A percentile compares a stretch with the other conserved stretches of the same genome.
phyloP scores from a whole-genome alignment of 306 rosid species.

The Myrica gale region DNA sequence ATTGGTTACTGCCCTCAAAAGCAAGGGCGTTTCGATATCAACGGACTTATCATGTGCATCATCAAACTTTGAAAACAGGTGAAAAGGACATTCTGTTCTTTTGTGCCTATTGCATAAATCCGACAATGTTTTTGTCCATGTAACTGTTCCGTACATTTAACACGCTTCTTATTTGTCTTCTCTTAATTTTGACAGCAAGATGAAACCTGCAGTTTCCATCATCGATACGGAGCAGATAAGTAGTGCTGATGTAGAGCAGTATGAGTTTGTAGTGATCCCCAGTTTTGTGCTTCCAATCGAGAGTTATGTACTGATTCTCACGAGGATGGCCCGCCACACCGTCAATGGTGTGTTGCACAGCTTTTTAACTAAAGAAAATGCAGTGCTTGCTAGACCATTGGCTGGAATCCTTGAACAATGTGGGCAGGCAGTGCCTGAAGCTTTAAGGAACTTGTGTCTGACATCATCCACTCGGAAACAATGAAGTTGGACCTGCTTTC shows the following conservation, averaged over 20 bases:
- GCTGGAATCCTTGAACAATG: conserved; percentile 54
- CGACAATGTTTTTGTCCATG: neutral
- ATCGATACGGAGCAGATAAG: conserved; percentile 39
- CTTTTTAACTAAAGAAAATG: conserved; percentile 47
- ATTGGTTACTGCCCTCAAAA: conserved; percentile 43
- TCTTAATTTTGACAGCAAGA: conserved; percentile 30
- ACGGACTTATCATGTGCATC: conserved; percentile 25
- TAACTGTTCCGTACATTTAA: neutral
- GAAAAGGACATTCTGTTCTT: conserved; percentile 12
- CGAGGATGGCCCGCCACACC: conserved; percentile 59
- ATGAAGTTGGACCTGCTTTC: conserved; percentile 28
- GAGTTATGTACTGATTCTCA: conserved; percentile 43
- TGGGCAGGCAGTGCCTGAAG: conserved; percentile 57
- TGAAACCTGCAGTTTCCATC: conserved; percentile 33
- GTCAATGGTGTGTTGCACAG: conserved; percentile 53
- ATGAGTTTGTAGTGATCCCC: conserved; percentile 49
- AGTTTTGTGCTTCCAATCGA: conserved; percentile 43
- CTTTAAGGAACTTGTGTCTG: conserved; percentile 44
- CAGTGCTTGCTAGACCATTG: conserved; percentile 45
- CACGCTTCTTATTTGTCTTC: conserved; percentile 30
- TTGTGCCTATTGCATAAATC: conserved; percentile 2
- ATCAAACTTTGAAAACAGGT: conserved; percentile 48
- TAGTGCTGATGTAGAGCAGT: conserved; percentile 42
- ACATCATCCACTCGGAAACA: conserved; percentile 32
- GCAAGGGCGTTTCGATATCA: conserved; percentile 42